phyloP scores from a whole-genome alignment of 2,329 filamentous ascomycete species.

The Diplodia seriata region DNA sequence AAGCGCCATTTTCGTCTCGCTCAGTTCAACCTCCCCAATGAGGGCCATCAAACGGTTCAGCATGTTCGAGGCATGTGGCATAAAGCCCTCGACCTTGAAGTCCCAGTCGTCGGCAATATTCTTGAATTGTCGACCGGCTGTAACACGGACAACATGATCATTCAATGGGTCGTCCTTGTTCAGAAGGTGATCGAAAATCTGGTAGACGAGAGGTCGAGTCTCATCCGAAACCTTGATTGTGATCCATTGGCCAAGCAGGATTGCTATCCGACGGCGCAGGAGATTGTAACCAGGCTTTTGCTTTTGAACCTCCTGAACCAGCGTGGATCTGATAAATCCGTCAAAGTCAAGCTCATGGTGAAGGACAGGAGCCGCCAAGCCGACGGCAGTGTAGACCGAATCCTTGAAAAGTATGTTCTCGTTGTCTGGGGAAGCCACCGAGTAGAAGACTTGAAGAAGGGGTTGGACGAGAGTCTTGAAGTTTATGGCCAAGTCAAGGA shows the following conservation, averaged over 20 bases:
- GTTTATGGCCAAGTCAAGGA: conserved; percentile 87
- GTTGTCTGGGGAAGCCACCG: conserved; percentile 70
- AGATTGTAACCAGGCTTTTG: conserved; percentile 74
- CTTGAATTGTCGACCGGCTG: conserved; percentile 84
- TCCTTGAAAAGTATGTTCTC: conserved; percentile 85
- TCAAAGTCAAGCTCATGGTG: conserved; percentile 83
- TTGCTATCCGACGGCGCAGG: conserved; percentile 83
- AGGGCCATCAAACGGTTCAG: conserved; percentile 76
- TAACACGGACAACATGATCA: conserved; percentile 90
- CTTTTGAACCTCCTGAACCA: conserved; percentile 80
- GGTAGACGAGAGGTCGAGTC: conserved; percentile 78
- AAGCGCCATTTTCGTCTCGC: conserved; percentile 89
- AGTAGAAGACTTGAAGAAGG: conserved; percentile 81
- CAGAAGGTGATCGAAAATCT: conserved; percentile 87
- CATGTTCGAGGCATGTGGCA: conserved; percentile 77
- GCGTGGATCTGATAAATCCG: conserved; percentile 73
- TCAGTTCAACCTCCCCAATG: conserved; percentile 78
- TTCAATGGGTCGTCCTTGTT: conserved; percentile 79
- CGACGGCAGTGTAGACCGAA: conserved; percentile 92
- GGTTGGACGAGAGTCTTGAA: conserved; percentile 83
- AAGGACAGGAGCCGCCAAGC: conserved; percentile 80
- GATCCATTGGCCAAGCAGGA: conserved; percentile 89
- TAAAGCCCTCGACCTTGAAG: conserved; percentile 75
- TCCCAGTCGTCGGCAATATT: conserved; percentile 83
- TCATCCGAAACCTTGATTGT: conserved; percentile 74